Evolutionary conservation across 352 stramenopile species (phyloP), one percentile per base, ranked within the genome.

Genomic region (Globisporangium spinosum): DNA sequence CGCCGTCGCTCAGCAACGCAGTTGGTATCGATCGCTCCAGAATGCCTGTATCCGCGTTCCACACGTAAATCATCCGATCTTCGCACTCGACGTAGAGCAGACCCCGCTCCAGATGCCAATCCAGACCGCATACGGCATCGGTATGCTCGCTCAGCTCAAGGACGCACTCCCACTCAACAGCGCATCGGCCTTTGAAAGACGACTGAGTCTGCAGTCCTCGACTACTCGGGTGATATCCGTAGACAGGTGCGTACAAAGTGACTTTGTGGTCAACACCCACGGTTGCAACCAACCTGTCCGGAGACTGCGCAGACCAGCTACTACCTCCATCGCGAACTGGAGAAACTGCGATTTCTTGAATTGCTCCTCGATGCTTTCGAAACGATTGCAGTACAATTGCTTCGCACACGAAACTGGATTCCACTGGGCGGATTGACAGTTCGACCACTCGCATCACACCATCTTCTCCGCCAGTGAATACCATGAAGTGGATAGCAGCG

Each of bases 41-140:
- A 27, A 94, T 80, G 0, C 88, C 86, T n/a, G 84, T 93, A 22
- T 91, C 80, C 0, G 79, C 74, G 53, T 73, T 93, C 88, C 88
- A 95, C 12, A 95, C 79, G 47, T 92, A 90, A 35, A 91, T 77
- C 80, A 93, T 89, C 1, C 68, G 71, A 69, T 95, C 82, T 58
- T 79, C 82, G 54, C 84, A 95, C 53, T 93, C 86, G 15, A 94
- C 73, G 43, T 83, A 67, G 1, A 93, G 51, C 38, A 90, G 58
- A 0, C 85, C 81, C 0, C 79, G 73, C 38, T 92, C 82, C 0
- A 90, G 69, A 38, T 88, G 75, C 86, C 85, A 95, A 17, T 83
- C 77, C 2, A 93, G 59, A 6, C 64, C 71, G 43, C 62, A 70
- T 5, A 93, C 77, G n/a, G 59, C 38, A 49, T 91, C 83, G 3